Evolutionary conservation across 2,329 filamentous ascomycete species (phyloP).

Genomic region (Penicillium sp.): DNA sequence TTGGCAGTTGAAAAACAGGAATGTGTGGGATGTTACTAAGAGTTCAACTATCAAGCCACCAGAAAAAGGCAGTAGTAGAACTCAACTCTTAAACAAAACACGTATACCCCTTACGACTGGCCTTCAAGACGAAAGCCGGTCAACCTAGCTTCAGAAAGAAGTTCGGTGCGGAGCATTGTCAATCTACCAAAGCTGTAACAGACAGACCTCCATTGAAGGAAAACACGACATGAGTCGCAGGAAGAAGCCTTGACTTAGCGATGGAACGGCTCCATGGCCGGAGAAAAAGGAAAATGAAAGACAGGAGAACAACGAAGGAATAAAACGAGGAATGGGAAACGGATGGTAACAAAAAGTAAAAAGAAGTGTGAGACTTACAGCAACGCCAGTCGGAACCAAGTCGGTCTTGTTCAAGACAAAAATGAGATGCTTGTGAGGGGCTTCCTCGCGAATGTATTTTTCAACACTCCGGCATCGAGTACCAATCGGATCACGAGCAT

Average conservation of each 20-base stretch:
- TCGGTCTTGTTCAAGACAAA: slow-evolving; percentile 92
- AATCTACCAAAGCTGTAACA: slow-evolving; percentile 99
- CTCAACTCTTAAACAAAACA: slow-evolving; percentile 99
- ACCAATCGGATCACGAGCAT: slow-evolving; percentile 85
- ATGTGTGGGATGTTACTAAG: slow-evolving; percentile 99
- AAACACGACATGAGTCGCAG: slow-evolving; percentile 58
- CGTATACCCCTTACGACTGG: slow-evolving; percentile 72
- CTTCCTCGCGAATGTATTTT: slow-evolving; percentile 90
- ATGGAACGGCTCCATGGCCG: slow-evolving; percentile 38
- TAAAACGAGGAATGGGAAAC: slow-evolving; percentile 7
- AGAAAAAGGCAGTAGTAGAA: slow-evolving; percentile 65
- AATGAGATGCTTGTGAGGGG: slow-evolving; percentile 92
- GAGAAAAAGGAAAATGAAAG: slow-evolving; percentile 27
- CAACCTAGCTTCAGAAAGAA: slow-evolving; percentile 68
- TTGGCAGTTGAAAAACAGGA: slow-evolving; percentile 27
- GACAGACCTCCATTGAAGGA: slow-evolving; percentile 74
- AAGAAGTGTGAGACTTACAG: slow-evolving; percentile 68
- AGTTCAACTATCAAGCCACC: slow-evolving; percentile 73
- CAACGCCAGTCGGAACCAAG: slow-evolving; percentile 85
- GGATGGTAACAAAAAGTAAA: slow-evolving; percentile 1
- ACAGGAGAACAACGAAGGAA: slow-evolving; percentile 2
- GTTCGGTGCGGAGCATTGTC: slow-evolving; percentile 70
- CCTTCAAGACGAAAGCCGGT: slow-evolving; percentile 85
- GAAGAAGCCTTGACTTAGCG: slow-evolving; percentile 91
- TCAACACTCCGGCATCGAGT: slow-evolving; percentile 88